These are phyloP conservation scores for Puya raimondii DNA, from an alignment of 176 grass and related monocot genomes.

Conservation along the genomic window DNA sequence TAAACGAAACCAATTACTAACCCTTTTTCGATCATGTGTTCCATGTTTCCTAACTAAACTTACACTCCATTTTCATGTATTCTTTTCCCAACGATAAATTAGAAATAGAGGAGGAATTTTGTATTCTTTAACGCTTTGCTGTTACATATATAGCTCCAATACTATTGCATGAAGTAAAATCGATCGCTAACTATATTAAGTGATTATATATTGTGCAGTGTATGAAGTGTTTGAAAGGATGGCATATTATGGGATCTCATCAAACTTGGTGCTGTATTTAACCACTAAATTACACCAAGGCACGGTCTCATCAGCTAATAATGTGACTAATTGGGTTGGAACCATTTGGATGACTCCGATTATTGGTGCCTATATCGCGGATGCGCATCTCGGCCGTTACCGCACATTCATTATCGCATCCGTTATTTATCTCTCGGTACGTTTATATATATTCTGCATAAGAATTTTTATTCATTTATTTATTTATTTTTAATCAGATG, in stretches of 20 bases:
- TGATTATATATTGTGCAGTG: slow-evolving; percentile 25
- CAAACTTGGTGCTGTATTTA: slow-evolving; percentile 85
- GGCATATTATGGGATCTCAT: slow-evolving; percentile 87
- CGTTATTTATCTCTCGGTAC: slow-evolving; percentile 62
- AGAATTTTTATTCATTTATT: not conserved
- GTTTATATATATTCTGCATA: slow-evolving; percentile 1
- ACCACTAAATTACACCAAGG: slow-evolving; percentile 74
- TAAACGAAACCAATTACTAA: no score
- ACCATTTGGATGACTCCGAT: slow-evolving; percentile 88
- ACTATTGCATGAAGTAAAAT: no score
- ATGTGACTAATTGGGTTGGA: slow-evolving; percentile 90
- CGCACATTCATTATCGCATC: slow-evolving; percentile 71
- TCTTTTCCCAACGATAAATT: no score
- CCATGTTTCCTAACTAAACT: no score
- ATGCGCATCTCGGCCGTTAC: slow-evolving; percentile 84
- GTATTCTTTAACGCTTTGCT: no score
- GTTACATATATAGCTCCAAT: no score
- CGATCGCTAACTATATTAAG: no score
- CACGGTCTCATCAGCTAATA: slow-evolving; percentile 67
- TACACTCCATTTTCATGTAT: no score
- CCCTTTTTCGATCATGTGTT: no score
- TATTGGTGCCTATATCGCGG: slow-evolving; percentile 78
- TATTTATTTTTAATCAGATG: not conserved
- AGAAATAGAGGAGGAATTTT: no score
- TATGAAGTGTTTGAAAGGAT: slow-evolving; percentile 95